A percentile compares a stretch with the other conserved stretches of the same genome.
Conservation (phyloP, 352 stramenopile genomes). For the Globisporangium paddicum region DNA sequence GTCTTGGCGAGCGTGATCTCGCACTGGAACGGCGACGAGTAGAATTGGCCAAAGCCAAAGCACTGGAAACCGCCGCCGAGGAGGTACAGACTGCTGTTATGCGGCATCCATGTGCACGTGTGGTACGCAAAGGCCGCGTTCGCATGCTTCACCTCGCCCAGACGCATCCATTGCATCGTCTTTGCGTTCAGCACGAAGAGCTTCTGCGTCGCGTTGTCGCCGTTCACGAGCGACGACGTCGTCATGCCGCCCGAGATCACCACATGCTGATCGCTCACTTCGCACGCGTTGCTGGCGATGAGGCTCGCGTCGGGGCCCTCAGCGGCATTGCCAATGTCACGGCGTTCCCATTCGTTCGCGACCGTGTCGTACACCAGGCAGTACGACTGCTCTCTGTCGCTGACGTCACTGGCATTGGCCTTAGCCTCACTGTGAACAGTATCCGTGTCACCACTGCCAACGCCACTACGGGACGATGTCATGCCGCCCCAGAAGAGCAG, state of each 20-base stretch:
- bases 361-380: constrained; percentile 58
- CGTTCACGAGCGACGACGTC: constrained; percentile 28
- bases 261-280: constrained; percentile 50
- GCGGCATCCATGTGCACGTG: constrained; percentile 45
- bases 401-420: constrained; percentile 6
- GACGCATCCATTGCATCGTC: constrained; percentile 39
- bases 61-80: constrained; percentile 78
- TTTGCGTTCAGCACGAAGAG: constrained; percentile 47
- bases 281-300: constrained; percentile 40
- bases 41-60: constrained; percentile 83
- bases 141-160: constrained; percentile 45
- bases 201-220: constrained; percentile 39
- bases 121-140: constrained; percentile 54
- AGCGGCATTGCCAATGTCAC: constrained; percentile 26
- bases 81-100: constrained; percentile 36
- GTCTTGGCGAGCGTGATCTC: constrained; percentile 30
- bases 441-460: constrained; percentile 16
- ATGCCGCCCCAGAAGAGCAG: constrained; percentile 64
- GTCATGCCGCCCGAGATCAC: constrained; percentile 59
- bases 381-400: not conserved
- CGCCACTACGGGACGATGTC: constrained; percentile 25
- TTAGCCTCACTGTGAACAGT: not conserved
- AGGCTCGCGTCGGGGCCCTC: constrained; percentile 31
- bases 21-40: constrained; percentile 59
- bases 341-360: constrained; percentile 30